A percentile compares a stretch with the other conserved stretches of the same genome.
phyloP scores from a whole-genome alignment of 1,139 yeast genomes.

The Yamadazyma kanchanaburiensis region DNA sequence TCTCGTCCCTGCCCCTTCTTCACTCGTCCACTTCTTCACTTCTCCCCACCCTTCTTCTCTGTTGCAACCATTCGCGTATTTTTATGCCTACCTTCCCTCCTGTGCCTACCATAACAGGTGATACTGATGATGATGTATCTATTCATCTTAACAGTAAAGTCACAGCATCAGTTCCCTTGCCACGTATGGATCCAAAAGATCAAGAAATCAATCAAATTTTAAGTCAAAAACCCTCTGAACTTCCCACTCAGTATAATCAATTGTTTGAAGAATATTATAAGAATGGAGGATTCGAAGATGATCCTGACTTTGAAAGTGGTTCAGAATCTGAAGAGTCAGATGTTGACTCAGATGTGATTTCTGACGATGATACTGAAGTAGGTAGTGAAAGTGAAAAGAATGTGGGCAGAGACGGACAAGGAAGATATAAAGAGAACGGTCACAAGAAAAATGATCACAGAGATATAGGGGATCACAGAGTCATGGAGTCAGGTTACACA shows the following conservation, averaged over 20 bases:
- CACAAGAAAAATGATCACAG: not conserved
- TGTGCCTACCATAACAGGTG: constrained; percentile 37
- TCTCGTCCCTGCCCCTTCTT: too few species aligned
- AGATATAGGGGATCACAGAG: too few species aligned
- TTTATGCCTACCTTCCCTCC: constrained; percentile 32
- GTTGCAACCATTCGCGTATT: not conserved
- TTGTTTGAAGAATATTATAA: constrained; percentile 5
- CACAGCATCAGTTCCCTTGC: constrained; percentile 39
- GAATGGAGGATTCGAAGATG: constrained; percentile 4
- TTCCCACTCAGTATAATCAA: constrained; percentile 4
- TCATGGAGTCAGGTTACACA: not conserved
- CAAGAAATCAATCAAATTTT: constrained; percentile 13
- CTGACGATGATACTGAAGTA: constrained; percentile 9
- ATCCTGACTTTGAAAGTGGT: constrained; percentile 8
- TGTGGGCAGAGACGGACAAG: not conserved
- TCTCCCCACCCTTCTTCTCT: not conserved
- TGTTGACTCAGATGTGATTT: constrained; percentile 4
- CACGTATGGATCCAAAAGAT: constrained; percentile 9
- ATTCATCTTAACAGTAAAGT: constrained; percentile 36
- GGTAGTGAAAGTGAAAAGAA: constrained; percentile 5
- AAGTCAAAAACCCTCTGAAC: constrained; percentile 1
- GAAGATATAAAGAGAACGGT: not conserved
- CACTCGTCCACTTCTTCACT: too few species aligned
- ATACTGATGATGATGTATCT: constrained; percentile 44
- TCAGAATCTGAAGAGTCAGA: constrained; percentile 7